A percentile compares a stretch with the other conserved stretches of the same genome.
Conservation (phyloP, 495 filamentous ascomycete genomes). For the Podospora pseudopauciseta region DNA sequence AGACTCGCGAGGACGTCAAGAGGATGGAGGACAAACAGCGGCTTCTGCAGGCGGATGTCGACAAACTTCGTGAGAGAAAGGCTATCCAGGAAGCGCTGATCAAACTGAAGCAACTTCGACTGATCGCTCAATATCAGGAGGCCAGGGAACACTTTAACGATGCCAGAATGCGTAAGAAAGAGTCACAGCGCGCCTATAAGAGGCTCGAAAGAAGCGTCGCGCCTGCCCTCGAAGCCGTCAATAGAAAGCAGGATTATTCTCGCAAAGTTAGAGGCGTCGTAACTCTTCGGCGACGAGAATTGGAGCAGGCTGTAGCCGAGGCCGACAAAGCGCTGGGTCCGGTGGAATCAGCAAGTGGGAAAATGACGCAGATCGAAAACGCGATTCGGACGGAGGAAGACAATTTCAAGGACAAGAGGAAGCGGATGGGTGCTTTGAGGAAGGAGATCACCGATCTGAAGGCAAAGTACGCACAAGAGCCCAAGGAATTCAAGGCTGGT, state of each 20-base stretch:
- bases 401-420: constrained; percentile 46
- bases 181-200: constrained; percentile 49
- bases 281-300: constrained; percentile 45
- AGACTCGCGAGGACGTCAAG: constrained; percentile 57
- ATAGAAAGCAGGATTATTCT: constrained; percentile 61
- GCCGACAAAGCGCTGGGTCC: constrained; percentile 49
- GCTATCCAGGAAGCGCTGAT: constrained; percentile 62
- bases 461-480: constrained; percentile 41
- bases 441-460: constrained; percentile 44
- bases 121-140: constrained; percentile 60
- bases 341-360: constrained; percentile 52
- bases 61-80: constrained; percentile 72
- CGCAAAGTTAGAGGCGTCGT: constrained; percentile 47
- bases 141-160: constrained; percentile 40
- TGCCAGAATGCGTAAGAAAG: constrained; percentile 46
- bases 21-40: constrained; percentile 72
- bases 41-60: constrained; percentile 74
- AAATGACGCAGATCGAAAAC: constrained; percentile 41
- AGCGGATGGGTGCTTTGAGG: constrained; percentile 45
- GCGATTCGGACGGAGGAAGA: constrained; percentile 55
- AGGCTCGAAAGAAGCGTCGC: constrained; percentile 58
- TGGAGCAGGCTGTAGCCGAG: constrained; percentile 49
- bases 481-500: constrained; percentile 45
- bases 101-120: constrained; percentile 60
- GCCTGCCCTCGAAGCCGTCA: constrained; percentile 64